A percentile compares a stretch with the other conserved stretches of the same genome.
phyloP scores from a whole-genome alignment of 768 basidiomycete genomes.

The Pleurotus cornucopiae region DNA sequence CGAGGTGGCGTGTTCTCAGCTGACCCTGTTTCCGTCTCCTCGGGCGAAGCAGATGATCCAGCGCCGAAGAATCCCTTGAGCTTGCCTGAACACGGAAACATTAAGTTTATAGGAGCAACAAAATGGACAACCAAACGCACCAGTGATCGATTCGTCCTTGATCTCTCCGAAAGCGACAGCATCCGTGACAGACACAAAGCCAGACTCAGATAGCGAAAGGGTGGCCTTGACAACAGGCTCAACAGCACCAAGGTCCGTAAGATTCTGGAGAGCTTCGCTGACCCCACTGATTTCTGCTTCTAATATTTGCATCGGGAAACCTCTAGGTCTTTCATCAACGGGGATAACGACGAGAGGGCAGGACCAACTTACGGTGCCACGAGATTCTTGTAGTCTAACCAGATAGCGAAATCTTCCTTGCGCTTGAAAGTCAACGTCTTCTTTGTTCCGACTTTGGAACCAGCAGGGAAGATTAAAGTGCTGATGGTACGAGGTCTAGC shows the following conservation, averaged over 20 bases:
- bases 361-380: slow-evolving; percentile 50
- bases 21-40: slow-evolving; percentile 33
- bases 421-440: slow-evolving; percentile 87
- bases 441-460: slow-evolving; percentile 73
- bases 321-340: slow-evolving; percentile 32
- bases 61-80: slow-evolving; percentile 85
- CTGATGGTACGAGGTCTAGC: slow-evolving; percentile 65
- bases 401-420: slow-evolving; percentile 77
- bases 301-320: slow-evolving; percentile 69
- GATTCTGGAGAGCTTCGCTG: slow-evolving; percentile 70
- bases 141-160: slow-evolving; percentile 75
- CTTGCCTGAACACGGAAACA: slow-evolving; percentile 49
- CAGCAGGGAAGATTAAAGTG: slow-evolving; percentile 71
- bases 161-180: slow-evolving; percentile 78
- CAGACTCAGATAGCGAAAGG: slow-evolving; percentile 78
- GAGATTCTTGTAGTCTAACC: slow-evolving; percentile 69
- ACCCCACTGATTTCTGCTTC: slow-evolving; percentile 74
- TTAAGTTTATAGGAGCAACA: slow-evolving; percentile 7
- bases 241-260: slow-evolving; percentile 75
- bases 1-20: slow-evolving; percentile 43
- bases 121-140: slow-evolving; percentile 30
- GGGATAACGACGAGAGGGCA: neutral
- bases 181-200: slow-evolving; percentile 76
- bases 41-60: slow-evolving; percentile 38
- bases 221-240: slow-evolving; percentile 89